Base-by-base conservation (phyloP, 2,329 filamentous ascomycete species). In the Fusarium algeriense region DNA sequence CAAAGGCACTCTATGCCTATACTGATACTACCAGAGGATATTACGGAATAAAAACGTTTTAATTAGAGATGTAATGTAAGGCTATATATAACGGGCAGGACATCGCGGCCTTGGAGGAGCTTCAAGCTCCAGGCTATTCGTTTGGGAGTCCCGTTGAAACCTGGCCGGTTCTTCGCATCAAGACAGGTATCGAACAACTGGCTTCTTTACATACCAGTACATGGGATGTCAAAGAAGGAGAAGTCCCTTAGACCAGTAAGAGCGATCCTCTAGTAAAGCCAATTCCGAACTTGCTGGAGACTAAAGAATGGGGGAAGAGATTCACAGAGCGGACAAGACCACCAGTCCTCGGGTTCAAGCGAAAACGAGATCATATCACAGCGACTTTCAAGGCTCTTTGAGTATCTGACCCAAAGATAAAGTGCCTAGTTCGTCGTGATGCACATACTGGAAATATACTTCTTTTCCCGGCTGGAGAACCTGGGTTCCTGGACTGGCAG, bases 401-500 rank as follows among this genome's bases (percentile, higher is more conserved):
- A 46, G 23, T 5, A 0, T 41, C 57, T 1, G 26, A 69, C 14
- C 45, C 43, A 1, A 71, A 32, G 14, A 9, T 66, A 28, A 65
- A 60, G 6, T 62, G 60, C 13, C 14, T 71, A 3, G 34, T 60
- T 1, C 69, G 66, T 13, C 60, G 69, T 4, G 64, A 60, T 34
- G 26, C 49, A 12, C 64, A 69, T 13, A 32, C 60, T 0, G 60
- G 67, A 2, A 71, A 69, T 13, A 71, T 60, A 0, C 66, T 69
- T 23, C 37, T 69, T 5, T 50, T 60, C 1, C 35, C 60, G 1
- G 2, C 23, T 4, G 50, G 67, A 46, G 54, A 71, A 14, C 69
- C 60, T 20, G 54, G 69, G 0, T 71, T 72, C 7, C 45, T 72
- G 6, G 69, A 72, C 34, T 72, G 64, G 59, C 69, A 69, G 8